Evolutionary conservation across 2,329 filamentous ascomycete species (phyloP).

Genomic region (Fusarium virguliforme): DNA sequence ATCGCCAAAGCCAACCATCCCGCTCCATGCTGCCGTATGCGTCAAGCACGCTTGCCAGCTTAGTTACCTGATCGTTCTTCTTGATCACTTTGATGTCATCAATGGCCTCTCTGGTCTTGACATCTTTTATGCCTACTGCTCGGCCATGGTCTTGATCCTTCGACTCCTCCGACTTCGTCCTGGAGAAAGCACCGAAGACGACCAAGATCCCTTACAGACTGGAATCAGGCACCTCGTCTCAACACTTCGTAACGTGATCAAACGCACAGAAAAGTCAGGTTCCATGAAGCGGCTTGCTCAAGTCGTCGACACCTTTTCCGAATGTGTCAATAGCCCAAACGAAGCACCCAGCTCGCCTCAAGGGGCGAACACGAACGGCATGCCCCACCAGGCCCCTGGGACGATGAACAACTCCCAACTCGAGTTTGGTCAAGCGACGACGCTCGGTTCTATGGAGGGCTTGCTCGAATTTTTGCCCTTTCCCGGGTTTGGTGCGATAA

Average conservation of each 20-base stretch:
- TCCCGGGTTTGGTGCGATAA: constrained; percentile 18
- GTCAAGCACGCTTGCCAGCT: constrained; percentile 55
- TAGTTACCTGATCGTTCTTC: constrained; percentile 52
- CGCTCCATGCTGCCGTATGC: constrained; percentile 24
- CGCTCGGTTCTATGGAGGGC: constrained; percentile 38
- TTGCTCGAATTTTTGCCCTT: constrained; percentile 36
- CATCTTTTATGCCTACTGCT: constrained; percentile 57
- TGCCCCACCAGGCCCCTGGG: constrained; percentile 4
- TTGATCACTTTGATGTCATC: constrained; percentile 54
- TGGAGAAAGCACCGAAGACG: not conserved
- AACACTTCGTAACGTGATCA: constrained; percentile 41
- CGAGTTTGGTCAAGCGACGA: constrained; percentile 16
- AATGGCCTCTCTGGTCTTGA: constrained; percentile 57
- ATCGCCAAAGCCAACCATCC: not conserved
- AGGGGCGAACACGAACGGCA: constrained; percentile 13
- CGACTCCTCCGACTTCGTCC: constrained; percentile 30
- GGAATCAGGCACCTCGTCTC: constrained; percentile 31
- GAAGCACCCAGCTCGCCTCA: constrained; percentile 19
- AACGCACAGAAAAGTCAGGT: constrained; percentile 49
- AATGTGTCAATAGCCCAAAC: constrained; percentile 40
- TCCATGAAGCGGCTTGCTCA: constrained; percentile 52
- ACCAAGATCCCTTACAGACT: constrained; percentile 29
- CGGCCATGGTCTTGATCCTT: constrained; percentile 51
- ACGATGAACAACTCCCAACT: constrained; percentile 20
- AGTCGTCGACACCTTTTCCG: constrained; percentile 51